Conservation (phyloP, 2,329 filamentous ascomycete species). For the Penicillium sp. region DNA sequence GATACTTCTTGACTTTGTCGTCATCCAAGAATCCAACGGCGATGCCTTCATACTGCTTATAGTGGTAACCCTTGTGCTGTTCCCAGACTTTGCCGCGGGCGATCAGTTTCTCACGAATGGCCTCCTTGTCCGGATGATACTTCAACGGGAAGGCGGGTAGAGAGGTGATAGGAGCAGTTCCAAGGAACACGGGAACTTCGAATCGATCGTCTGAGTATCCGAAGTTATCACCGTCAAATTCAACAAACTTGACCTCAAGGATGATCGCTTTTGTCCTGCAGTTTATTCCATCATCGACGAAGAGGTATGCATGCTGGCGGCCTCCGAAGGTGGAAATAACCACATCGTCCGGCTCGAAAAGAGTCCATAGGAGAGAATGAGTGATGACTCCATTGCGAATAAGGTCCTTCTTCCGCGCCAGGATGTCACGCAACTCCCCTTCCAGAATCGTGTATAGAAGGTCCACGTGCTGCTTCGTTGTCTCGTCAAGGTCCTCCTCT, state of each 20-base stretch:
- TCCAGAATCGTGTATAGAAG: slow-evolving; percentile 55
- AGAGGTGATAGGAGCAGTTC: slow-evolving; percentile 48
- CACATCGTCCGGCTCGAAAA: slow-evolving; percentile 40
- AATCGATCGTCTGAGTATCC: slow-evolving; percentile 13
- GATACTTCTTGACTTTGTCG: slow-evolving; percentile 27
- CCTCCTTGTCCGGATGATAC: slow-evolving; percentile 47
- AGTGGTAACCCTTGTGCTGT: slow-evolving; percentile 53
- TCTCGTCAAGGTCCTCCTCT: slow-evolving; percentile 47
- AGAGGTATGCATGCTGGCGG: slow-evolving; percentile 15
- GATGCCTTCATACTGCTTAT: slow-evolving; percentile 55
- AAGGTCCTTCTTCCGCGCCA: slow-evolving; percentile 57
- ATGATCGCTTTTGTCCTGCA: slow-evolving; percentile 12
- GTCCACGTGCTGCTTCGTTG: slow-evolving; percentile 52
- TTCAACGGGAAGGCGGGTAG: slow-evolving; percentile 51
- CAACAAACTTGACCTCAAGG: slow-evolving; percentile 17
- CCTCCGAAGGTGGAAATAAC: slow-evolving; percentile 13
- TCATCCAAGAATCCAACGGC: slow-evolving; percentile 35
- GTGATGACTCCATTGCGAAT: slow-evolving; percentile 58
- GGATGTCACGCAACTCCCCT: slow-evolving; percentile 56
- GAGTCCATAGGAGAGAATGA: slow-evolving; percentile 51
- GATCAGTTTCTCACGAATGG: slow-evolving; percentile 46
- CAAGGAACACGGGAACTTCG: slow-evolving; percentile 16
- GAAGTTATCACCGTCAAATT: slow-evolving; percentile 26
- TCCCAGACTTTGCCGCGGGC: slow-evolving; percentile 54
- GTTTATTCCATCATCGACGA: neutral